Conservation (phyloP, 495 filamentous ascomycete species). For the Astrothelium macrocarpum region DNA sequence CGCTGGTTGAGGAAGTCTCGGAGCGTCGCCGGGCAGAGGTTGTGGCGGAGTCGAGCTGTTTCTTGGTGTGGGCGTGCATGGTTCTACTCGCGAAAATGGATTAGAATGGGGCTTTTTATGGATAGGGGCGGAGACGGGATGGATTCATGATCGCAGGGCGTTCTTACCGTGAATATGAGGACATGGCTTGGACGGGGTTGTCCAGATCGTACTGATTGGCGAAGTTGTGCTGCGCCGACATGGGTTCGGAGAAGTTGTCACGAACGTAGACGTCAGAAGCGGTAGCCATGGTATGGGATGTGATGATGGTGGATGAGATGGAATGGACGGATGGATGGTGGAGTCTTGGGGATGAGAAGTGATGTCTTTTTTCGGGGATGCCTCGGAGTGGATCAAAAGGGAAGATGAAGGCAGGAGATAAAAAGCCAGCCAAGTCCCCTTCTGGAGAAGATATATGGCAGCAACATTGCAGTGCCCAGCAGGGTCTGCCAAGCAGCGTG, state of each 20-base stretch:
- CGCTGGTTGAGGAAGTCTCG: not conserved
- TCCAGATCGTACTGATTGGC: conserved; percentile 23
- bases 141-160: no score
- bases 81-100: conserved; percentile 14
- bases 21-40: conserved; percentile 16
- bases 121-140: not conserved
- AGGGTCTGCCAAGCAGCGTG: no score
- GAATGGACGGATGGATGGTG: not conserved
- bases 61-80: conserved; percentile 26
- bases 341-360: not conserved
- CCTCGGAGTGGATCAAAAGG: no score
- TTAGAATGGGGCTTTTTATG: not conserved
- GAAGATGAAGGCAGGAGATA: no score
- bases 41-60: conserved; percentile 21
- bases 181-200: conserved; percentile 27
- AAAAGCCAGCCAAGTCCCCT: no score
- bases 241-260: conserved; percentile 19
- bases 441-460: no score
- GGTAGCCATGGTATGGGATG: not conserved
- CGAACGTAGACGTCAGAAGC: conserved; percentile 20
- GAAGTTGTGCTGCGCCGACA: conserved; percentile 26
- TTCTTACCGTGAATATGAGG: conserved; percentile 26
- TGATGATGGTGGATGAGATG: not conserved
- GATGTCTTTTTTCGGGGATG: no score
- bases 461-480: no score